Evolutionary conservation across 1,284 basidiomycete genomes (phyloP), one percentile per base, ranked within the genome.

Genomic region (Cutaneotrichosporon cavernicola): DNA sequence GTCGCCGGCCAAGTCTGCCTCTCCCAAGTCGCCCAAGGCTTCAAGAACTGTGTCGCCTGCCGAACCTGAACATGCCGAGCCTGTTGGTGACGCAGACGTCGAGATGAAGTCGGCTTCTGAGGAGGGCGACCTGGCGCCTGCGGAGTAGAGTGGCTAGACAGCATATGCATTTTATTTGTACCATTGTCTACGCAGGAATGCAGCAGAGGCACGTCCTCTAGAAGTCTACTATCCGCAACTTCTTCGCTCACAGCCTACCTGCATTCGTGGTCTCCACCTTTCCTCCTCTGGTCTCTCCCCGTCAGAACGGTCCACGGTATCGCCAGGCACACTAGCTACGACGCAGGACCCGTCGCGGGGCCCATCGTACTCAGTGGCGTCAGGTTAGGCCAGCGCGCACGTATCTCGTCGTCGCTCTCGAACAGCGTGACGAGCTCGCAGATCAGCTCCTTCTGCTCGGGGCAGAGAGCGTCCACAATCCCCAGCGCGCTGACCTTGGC

Each of bases 391-490:
- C 66, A 69, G 31, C 66, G 55, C 18, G 47, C 34, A 14, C 51
- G 34, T 6, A 69, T 22, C 62, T 66, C 69, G 5, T 70, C 71
- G 59, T 75, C 73, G 8, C 50, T 63, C 50, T 68, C 65, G 30
- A 73, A 63, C 4, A 51, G 49, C 13, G 64, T 57, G 2, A 49
- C 31, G 30, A 75, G 49, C 34, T 31, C 56, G 21, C 65, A 64
- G 56, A 72, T n/a, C 4, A 69, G 46, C 22, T 60, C 64, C 26
- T 68, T 62, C 60, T 66, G 55, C 18, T 32, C 60, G 11, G 32
- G 5, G 10, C 50, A 68, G 26, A 31, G 21, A 31, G 4, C 36
- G 18, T 14, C 40, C 34, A n/a, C 56, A 21, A 16, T n/a, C 2
- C 16, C 53, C 30, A 18, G 7, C n/a, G 43, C 55, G 10, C 40